These are phyloP conservation scores for Cyclocybe cylindracea DNA, from an alignment of 768 basidiomycete species.

Conservation along the genomic window DNA sequence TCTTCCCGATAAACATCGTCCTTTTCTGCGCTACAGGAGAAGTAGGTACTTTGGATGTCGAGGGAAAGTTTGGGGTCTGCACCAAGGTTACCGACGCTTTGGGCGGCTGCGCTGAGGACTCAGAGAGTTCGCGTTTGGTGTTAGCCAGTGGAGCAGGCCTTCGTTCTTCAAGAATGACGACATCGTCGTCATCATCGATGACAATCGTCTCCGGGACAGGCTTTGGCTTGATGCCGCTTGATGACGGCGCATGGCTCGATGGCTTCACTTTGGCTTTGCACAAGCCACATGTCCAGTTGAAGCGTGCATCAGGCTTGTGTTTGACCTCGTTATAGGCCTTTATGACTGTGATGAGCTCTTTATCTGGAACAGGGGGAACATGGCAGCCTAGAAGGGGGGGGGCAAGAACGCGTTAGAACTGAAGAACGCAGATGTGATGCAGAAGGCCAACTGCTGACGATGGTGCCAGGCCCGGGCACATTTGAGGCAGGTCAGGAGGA, in stretches of 20 bases:
- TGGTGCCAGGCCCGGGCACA: slow-evolving; percentile 39
- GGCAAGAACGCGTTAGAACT: not conserved
- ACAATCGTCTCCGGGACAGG: slow-evolving; percentile 1
- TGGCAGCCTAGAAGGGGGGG: slow-evolving; percentile 32
- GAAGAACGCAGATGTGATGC: not conserved
- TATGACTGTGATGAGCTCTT: slow-evolving; percentile 31
- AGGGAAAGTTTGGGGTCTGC: no score
- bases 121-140: no score
- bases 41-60: not conserved
- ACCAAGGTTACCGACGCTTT: no score
- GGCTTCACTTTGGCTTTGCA: slow-evolving; percentile 12
- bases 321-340: slow-evolving; percentile 12
- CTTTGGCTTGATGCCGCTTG: not conserved
- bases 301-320: not conserved
- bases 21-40: not conserved
- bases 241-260: not conserved
- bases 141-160: no score
- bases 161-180: not conserved
- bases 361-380: slow-evolving; percentile 31
- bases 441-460: slow-evolving; percentile 22
- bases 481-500: slow-evolving; percentile 32
- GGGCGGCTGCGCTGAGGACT: no score
- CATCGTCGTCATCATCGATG: slow-evolving; percentile 10
- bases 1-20: not conserved
- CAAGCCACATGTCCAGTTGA: slow-evolving; percentile 18